These are phyloP conservation scores for Herpetomonas muscarum DNA, from an alignment of 208 protist genomes.

Conservation along the genomic window DNA sequence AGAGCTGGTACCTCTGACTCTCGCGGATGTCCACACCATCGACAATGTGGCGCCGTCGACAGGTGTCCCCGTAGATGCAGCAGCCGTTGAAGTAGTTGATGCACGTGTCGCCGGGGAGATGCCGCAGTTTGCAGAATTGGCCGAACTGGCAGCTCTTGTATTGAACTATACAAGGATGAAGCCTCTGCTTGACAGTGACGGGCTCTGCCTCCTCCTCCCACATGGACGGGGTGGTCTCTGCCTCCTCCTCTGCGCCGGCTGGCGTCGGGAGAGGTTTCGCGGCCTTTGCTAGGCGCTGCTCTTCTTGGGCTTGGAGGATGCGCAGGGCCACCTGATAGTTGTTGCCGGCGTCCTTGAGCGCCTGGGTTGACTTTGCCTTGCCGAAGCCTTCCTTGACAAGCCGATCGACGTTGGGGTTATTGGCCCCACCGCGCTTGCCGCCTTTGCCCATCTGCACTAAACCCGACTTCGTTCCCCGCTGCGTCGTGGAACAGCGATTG, in stretches of 20 bases:
- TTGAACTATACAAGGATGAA: constrained; percentile 76
- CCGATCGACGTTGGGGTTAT: constrained; percentile 15
- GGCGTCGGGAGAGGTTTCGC: neutral
- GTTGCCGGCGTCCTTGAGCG: constrained; percentile 62
- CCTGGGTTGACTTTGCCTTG: constrained; percentile 53
- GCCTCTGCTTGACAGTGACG: neutral
- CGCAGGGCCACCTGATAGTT: constrained; percentile 39
- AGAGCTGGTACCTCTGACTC: neutral
- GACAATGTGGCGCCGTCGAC: constrained; percentile 49
- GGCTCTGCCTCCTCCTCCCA: neutral
- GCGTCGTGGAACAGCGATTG: neutral
- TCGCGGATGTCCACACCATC: constrained; percentile 73
- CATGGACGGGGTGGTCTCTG: neutral
- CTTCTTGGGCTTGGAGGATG: constrained; percentile 40
- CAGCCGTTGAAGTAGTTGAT: constrained; percentile 65
- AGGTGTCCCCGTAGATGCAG: constrained; percentile 57
- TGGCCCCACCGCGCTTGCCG: neutral
- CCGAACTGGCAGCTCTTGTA: constrained; percentile 67
- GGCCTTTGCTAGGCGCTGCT: constrained; percentile 13
- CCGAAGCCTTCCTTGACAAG: constrained; percentile 47
- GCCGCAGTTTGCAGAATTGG: constrained; percentile 42
- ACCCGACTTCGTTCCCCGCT: too few relatives aligned
- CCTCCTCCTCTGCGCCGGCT: neutral
- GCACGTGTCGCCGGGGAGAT: constrained; percentile 67
- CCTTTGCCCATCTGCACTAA: constrained; percentile 1